Conservation (phyloP, 2,329 filamentous ascomycete genomes). For the Fusarium guadeloupense region DNA sequence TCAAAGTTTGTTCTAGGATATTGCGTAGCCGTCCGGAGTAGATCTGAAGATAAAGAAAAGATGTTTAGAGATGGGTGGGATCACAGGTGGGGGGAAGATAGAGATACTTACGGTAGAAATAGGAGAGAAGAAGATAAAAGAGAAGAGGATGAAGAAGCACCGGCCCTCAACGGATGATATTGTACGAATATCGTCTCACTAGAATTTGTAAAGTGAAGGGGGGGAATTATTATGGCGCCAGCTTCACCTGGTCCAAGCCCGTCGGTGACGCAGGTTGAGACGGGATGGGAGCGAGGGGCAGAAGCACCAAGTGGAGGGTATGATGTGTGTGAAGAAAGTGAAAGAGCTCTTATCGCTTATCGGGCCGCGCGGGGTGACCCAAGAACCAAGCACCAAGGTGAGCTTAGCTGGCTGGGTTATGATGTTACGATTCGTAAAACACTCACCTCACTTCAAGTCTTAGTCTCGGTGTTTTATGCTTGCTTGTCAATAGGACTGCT, state of each 20-base stretch:
- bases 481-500: slow-evolving; percentile 8
- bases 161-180: slow-evolving; percentile 31
- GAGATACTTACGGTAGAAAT: slow-evolving; percentile 28
- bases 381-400: slow-evolving; percentile 11
- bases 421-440: slow-evolving; percentile 35
- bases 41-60: slow-evolving; percentile 34
- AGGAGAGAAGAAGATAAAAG: slow-evolving; percentile 17
- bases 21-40: slow-evolving; percentile 42
- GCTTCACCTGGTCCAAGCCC: slow-evolving; percentile 38
- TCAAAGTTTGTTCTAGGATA: slow-evolving; percentile 43
- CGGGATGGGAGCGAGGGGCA: slow-evolving; percentile 31
- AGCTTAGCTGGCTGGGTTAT: slow-evolving; percentile 24
- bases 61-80: slow-evolving; percentile 39
- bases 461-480: slow-evolving; percentile 39
- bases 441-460: slow-evolving; percentile 26
- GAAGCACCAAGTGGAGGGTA: slow-evolving; percentile 28
- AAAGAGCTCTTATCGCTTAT: slow-evolving; percentile 44
- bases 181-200: slow-evolving; percentile 41
- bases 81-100: slow-evolving; percentile 8
- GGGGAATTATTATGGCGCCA: slow-evolving; percentile 44
- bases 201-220: slow-evolving; percentile 22
- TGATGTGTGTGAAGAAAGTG: slow-evolving; percentile 24
- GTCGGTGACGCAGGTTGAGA: slow-evolving; percentile 39
- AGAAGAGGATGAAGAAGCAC: slow-evolving; percentile 19
- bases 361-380: slow-evolving; percentile 38